Base-by-base conservation (phyloP, 345 rosid species). In the Jatropha curcas region DNA sequence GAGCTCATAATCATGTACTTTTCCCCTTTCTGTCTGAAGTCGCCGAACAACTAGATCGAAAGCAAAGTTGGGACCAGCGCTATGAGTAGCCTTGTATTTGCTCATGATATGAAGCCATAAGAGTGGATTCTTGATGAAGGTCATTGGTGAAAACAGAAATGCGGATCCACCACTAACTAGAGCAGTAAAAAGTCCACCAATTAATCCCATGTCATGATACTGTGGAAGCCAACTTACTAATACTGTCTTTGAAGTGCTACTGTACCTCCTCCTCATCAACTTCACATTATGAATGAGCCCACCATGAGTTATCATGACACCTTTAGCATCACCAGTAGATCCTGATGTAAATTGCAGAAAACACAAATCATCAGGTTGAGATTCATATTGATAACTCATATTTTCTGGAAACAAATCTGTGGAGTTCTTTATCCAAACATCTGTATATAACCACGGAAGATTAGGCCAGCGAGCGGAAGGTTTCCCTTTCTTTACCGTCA, bases 171-270 rank as follows among this genome's bases (percentile, higher is more conserved):
- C 93, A 62, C 91, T 82, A 30, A 87, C 89, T 78, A 89, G 37
- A 35, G 93, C 86, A 10, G 88, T 86, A 68, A 89, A 86, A 66
- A 89, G 83, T 52, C 93, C 93, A 60, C 93, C 93, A 67, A 89
- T 87, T 51, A 89, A 77, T 48, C 93, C 93, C 91, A 87, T 87
- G 76, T 87, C 91, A 77, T 89, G 93, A 78, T 89, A 89, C 50
- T 89, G 93, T 35, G 93, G 93, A 71, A 89, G 91, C 93, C 93
- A 89, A 70, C 89, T 86, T 48, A 87, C 81, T 9, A 82, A 70
- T 27, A 87, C 84, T n/a, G 91, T 87, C 63, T 82, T 79, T 28
- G 93, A 89, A 67, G 85, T 86, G 84, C 89, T 86, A 74, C 37
- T 81, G 61, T 87, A 89, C 74, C 64, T 79, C 73, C 72, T 81